phyloP scores from a whole-genome alignment of 371 early-diverging fungal genomes.

The Umbelopsis sp. region DNA sequence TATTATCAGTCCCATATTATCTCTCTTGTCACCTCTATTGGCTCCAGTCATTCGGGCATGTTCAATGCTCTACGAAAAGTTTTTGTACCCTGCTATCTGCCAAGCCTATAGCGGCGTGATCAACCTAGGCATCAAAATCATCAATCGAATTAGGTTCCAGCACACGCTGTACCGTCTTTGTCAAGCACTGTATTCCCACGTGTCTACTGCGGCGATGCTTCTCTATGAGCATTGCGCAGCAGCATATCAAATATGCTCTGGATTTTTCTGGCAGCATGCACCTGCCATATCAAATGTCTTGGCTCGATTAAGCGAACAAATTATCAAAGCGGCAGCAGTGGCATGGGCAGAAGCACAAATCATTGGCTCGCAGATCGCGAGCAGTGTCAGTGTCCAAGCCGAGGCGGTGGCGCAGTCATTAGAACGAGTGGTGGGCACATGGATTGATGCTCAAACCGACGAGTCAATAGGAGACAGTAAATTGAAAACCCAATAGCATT shows the following conservation, averaged over 20 bases:
- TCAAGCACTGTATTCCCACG: background rate
- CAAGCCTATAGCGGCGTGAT: background rate
- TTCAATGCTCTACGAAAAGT: background rate
- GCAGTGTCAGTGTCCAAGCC: background rate
- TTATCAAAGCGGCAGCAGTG: background rate
- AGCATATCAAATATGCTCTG: background rate
- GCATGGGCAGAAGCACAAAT: background rate
- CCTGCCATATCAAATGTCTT: background rate
- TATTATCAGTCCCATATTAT: background rate
- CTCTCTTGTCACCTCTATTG: background rate
- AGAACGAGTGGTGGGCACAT: constrained; percentile 1
- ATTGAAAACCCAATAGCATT: background rate
- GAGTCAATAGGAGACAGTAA: background rate
- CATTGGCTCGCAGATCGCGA: background rate
- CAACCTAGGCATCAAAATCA: background rate
- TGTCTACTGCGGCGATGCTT: background rate
- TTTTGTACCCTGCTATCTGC: background rate
- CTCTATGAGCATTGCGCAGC: background rate
- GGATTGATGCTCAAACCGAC: constrained; percentile 4
- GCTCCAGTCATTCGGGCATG: background rate
- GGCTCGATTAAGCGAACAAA: background rate
- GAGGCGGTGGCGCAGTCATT: constrained; percentile 13
- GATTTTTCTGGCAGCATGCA: constrained; percentile 12
- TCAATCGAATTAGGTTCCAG: background rate
- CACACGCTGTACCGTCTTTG: background rate